Evolutionary conservation across 2,329 filamentous ascomycete genomes (phyloP).

Genomic region (Leptographium radiaticola): DNA sequence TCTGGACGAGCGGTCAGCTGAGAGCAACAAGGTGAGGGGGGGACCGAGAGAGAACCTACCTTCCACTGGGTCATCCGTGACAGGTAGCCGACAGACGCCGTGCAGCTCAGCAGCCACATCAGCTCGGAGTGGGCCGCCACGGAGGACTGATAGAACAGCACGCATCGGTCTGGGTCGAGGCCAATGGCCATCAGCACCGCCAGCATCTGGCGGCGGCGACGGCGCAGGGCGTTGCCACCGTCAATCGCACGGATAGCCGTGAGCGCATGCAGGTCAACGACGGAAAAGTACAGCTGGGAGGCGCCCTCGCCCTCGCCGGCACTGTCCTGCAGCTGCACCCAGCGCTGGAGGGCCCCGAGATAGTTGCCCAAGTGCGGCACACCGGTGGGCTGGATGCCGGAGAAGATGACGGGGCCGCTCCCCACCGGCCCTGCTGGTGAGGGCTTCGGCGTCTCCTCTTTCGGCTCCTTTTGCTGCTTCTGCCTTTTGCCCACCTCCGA

Average conservation of each 20-base stretch:
- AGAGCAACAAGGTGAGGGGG: not conserved
- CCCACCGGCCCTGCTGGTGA: constrained; percentile 1
- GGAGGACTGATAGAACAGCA: constrained; percentile 50
- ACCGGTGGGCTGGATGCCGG: constrained; percentile 92
- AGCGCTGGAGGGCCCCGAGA: constrained; percentile 75
- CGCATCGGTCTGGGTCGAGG: constrained; percentile 61
- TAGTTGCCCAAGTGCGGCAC: constrained; percentile 94
- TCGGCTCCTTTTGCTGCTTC: not conserved
- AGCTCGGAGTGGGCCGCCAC: constrained; percentile 73
- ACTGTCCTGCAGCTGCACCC: constrained; percentile 66
- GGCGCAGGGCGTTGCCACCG: constrained; percentile 37
- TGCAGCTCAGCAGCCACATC: constrained; percentile 94
- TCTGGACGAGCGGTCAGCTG: constrained; percentile 29
- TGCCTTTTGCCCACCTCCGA: not conserved
- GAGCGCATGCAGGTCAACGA: constrained; percentile 91
- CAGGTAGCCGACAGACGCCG: constrained; percentile 85
- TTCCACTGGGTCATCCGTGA: constrained; percentile 99
- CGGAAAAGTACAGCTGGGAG: constrained; percentile 59
- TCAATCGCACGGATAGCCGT: constrained; percentile 30
- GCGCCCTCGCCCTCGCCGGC: constrained; percentile 31
- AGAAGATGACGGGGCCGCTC: constrained; percentile 54
- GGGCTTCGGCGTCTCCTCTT: not conserved
- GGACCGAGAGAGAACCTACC: constrained; percentile 23
- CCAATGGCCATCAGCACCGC: constrained; percentile 76
- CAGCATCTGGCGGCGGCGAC: constrained; percentile 59